phyloP scores from a whole-genome alignment of 1,139 yeast species.

The Taiozyma sp. region DNA sequence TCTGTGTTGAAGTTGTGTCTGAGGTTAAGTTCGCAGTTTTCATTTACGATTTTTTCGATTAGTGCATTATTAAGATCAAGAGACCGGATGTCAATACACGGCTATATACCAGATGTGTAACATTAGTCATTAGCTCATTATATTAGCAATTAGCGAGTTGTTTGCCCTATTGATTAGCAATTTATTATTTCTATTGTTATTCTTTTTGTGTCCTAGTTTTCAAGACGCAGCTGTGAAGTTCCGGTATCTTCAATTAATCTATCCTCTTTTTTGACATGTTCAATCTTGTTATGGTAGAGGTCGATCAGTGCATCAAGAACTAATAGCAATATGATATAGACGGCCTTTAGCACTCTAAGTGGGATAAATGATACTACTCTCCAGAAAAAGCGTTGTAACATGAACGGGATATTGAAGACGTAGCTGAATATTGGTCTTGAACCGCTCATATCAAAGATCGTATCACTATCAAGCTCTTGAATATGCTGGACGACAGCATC shows the following conservation, averaged over 20 bases:
- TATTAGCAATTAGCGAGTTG: neutral
- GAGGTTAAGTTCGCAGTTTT: neutral
- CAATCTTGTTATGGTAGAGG: neutral
- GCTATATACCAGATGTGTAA: neutral
- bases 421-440: slow-evolving; percentile 9
- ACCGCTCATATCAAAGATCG: slow-evolving; percentile 2
- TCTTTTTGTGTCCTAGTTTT: neutral
- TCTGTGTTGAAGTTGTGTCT: neutral
- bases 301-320: slow-evolving; percentile 8
- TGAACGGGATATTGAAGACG: slow-evolving; percentile 7
- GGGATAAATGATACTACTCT: slow-evolving; percentile 12
- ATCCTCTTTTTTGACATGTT: neutral
- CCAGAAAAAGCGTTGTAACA: slow-evolving; percentile 10
- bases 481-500: slow-evolving; percentile 7
- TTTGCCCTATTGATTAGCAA: neutral
- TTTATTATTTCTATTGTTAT: neutral
- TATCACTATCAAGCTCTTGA: slow-evolving; percentile 6
- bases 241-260: neutral
- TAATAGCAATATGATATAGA: slow-evolving; percentile 8
- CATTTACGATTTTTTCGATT: neutral
- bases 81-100: neutral
- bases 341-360: slow-evolving; percentile 7
- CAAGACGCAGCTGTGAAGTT: neutral
- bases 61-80: neutral
- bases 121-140: neutral